A percentile compares a stretch with the other conserved stretches of the same genome.
phyloP scores from a whole-genome alignment of 805 yeast species.

The Candida maesae region DNA sequence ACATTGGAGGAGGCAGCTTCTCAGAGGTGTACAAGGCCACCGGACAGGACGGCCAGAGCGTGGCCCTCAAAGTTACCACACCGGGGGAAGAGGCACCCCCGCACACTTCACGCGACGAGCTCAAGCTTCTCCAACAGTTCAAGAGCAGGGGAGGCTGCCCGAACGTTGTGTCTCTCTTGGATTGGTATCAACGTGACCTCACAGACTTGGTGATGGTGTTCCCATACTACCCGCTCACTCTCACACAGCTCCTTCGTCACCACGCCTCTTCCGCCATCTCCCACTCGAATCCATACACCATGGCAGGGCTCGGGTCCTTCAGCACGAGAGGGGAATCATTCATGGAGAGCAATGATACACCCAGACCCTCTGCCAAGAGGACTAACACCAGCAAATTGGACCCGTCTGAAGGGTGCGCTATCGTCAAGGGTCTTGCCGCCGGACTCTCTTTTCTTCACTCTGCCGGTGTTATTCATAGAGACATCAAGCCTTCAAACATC shows the following conservation, averaged over 20 bases:
- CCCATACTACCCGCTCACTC: conserved; percentile 36
- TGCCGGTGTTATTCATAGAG: conserved; percentile 83
- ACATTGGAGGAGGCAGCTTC: conserved; percentile 42
- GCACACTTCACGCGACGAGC: conserved; percentile 46
- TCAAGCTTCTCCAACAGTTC: conserved; percentile 32
- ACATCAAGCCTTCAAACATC: conserved; percentile 82
- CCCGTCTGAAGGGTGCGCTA: conserved; percentile 18
- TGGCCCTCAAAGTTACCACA: conserved; percentile 46
- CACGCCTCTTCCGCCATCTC: conserved; percentile 29
- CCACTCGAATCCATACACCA: conserved; percentile 30
- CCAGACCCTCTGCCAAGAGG: not conserved
- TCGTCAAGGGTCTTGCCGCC: conserved; percentile 35
- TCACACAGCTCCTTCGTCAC: conserved; percentile 32
- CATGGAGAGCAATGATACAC: not conserved
- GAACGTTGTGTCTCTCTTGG: conserved; percentile 24
- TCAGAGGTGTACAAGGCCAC: conserved; percentile 35
- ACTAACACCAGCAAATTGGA: conserved; percentile 17
- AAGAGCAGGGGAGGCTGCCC: conserved; percentile 15
- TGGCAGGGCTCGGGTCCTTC: not conserved
- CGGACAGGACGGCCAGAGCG: conserved; percentile 15
- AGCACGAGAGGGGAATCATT: not conserved
- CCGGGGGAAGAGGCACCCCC: conserved; percentile 52
- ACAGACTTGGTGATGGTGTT: conserved; percentile 39
- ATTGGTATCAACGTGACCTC: conserved; percentile 22
- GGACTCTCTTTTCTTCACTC: conserved; percentile 65